These are phyloP conservation scores for Penicillium sumatraense DNA, from an alignment of 2,329 filamentous ascomycete species.

Conservation along the genomic window DNA sequence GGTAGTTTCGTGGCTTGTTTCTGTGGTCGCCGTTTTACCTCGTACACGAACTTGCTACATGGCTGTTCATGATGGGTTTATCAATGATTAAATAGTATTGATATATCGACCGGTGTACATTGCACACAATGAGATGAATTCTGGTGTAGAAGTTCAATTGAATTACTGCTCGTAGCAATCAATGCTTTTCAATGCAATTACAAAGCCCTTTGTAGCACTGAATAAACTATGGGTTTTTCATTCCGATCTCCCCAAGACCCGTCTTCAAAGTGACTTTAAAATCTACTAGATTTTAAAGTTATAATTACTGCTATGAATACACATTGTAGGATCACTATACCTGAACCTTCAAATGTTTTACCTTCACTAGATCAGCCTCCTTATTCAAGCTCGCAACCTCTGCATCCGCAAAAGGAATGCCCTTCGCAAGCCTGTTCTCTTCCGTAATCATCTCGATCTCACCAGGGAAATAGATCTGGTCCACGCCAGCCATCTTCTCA, in stretches of 20 bases:
- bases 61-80: neutral
- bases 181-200: too few relatives aligned
- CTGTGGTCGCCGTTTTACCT: neutral
- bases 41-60: neutral
- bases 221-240: too few relatives aligned
- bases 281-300: too few relatives aligned
- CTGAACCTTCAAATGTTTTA: constrained; percentile 21
- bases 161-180: too few relatives aligned
- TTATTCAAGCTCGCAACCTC: constrained; percentile 27
- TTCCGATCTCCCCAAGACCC: too few relatives aligned
- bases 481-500: constrained; percentile 59
- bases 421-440: constrained; percentile 39
- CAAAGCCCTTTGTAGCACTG: too few relatives aligned
- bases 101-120: neutral
- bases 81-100: neutral
- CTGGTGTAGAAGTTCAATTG: too few relatives aligned
- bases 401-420: constrained; percentile 26
- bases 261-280: too few relatives aligned
- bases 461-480: constrained; percentile 62
- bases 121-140: too few relatives aligned
- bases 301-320: too few relatives aligned
- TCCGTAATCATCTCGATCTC: constrained; percentile 59
- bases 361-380: constrained; percentile 23
- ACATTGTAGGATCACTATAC: too few relatives aligned
- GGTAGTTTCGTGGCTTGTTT: neutral